Base-by-base conservation (phyloP, 352 stramenopile species). In the Globisporangium nodosum region DNA sequence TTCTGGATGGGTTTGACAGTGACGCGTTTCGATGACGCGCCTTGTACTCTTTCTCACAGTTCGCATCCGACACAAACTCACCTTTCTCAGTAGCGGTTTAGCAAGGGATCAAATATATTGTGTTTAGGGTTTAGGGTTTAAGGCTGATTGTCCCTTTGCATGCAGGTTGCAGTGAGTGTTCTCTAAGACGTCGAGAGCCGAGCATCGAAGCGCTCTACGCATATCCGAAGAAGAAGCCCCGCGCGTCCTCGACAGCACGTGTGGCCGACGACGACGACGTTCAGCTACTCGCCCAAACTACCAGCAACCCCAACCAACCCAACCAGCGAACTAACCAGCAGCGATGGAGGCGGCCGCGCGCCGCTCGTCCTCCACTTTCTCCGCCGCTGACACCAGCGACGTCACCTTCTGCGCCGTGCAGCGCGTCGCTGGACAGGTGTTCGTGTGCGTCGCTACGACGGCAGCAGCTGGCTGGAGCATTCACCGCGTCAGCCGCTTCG, bases 401-500 rank as follows among this genome's bases (percentile, higher is more conserved):
- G 73, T 88, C 52, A 90, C 68, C 31, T 88, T 85, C 68, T 88
- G 79, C 69, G 42, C 74, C 18, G 56, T 91, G 8, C 71, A 91
- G 49, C 77, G 79, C 53, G 76, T 88, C 33, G 61, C 57, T 52
- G 58, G 52, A 27, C 77, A 74, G 54, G 60, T 69, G 11, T 88
- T 80, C 54, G 66, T 91, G 6, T 63, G 76, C 49, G 53, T 91
- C 33, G 88, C 79, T 61, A 85, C 81, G 50, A 76, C 66, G 24
- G 55, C 68, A 21, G 47, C 55, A 18, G 48, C 56, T 18, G 53
- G 64, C 42, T 91, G 81, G 81, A 73, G 72, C 3, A 60, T 89
- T 42, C 87, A 79, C 56, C 74, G 74, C 20, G 70, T 91, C n/a
- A 66, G 87, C 58, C 71, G 71, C 49, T 85, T 87, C 56, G 60